phyloP scores from a whole-genome alignment of 768 basidiomycete genomes.

The Omphalotus guepiniiformis region DNA sequence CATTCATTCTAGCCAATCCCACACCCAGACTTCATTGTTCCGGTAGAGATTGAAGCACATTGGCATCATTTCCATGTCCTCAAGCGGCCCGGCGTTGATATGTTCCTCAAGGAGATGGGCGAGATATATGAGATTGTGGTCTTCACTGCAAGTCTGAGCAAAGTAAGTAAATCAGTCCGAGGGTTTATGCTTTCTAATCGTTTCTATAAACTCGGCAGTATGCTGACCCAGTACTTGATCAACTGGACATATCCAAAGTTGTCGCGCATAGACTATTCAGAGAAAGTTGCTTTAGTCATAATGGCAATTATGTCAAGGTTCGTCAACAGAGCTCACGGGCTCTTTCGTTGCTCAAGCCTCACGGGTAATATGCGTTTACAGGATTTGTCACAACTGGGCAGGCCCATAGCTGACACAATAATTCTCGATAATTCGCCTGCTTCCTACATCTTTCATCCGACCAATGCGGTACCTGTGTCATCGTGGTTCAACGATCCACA shows the following conservation, averaged over 20 bases:
- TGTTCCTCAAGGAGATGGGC: constrained; percentile 96
- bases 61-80: constrained; percentile 99
- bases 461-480: constrained; percentile 74
- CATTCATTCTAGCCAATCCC: constrained; percentile 63
- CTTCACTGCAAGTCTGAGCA: constrained; percentile 96
- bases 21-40: constrained; percentile 96
- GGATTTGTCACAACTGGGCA: constrained; percentile 74
- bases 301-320: constrained; percentile 99
- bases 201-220: constrained; percentile 51
- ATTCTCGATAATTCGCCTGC: constrained; percentile 80
- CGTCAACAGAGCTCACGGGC: constrained; percentile 9
- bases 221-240: constrained; percentile 94
- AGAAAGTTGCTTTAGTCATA: constrained; percentile 98
- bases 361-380: constrained; percentile 18
- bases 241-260: constrained; percentile 88
- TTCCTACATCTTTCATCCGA: constrained; percentile 78
- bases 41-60: constrained; percentile 97
- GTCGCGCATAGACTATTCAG: constrained; percentile 94
- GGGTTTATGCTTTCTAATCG: neutral
- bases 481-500: constrained; percentile 79
- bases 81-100: constrained; percentile 97
- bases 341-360: neutral
- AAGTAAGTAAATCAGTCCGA: constrained; percentile 48
- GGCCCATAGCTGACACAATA: constrained; percentile 62
- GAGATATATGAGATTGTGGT: constrained; percentile 97